These are phyloP conservation scores for Phialophora expanda DNA, from an alignment of 2,329 filamentous ascomycete genomes.

Conservation along the genomic window DNA sequence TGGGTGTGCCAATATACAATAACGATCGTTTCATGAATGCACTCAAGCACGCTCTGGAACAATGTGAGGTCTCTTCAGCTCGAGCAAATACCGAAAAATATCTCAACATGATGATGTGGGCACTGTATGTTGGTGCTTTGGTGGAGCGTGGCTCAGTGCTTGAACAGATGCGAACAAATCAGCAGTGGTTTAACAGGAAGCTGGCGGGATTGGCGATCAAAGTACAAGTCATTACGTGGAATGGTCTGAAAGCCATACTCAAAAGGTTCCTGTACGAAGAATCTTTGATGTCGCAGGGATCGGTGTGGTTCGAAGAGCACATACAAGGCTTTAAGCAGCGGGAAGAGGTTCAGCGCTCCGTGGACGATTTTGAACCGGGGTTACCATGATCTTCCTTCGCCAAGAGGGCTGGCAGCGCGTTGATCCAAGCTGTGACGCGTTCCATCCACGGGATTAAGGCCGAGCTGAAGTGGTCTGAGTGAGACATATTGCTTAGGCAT, in stretches of 20 bases:
- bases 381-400: neutral
- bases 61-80: constrained; percentile 3
- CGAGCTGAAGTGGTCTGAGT: neutral
- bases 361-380: neutral
- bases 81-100: constrained; percentile 3
- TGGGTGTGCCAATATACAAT: constrained; percentile 24
- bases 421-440: neutral
- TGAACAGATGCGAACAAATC: neutral
- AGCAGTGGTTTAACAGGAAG: constrained; percentile 7
- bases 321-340: neutral
- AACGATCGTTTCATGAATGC: constrained; percentile 4
- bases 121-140: constrained; percentile 23
- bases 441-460: neutral
- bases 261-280: constrained; percentile 7
- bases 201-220: neutral
- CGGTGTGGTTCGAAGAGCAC: constrained; percentile 9
- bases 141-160: constrained; percentile 3
- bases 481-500: neutral
- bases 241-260: constrained; percentile 2
- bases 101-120: constrained; percentile 18
- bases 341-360: neutral
- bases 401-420: neutral
- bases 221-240: constrained; percentile 2
- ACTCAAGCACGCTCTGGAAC: constrained; percentile 7
- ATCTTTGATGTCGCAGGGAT: constrained; percentile 6